Evolutionary conservation across 495 filamentous ascomycete genomes (phyloP), one percentile per base, ranked within the genome.

Genomic region (Xylaria cubensis): DNA sequence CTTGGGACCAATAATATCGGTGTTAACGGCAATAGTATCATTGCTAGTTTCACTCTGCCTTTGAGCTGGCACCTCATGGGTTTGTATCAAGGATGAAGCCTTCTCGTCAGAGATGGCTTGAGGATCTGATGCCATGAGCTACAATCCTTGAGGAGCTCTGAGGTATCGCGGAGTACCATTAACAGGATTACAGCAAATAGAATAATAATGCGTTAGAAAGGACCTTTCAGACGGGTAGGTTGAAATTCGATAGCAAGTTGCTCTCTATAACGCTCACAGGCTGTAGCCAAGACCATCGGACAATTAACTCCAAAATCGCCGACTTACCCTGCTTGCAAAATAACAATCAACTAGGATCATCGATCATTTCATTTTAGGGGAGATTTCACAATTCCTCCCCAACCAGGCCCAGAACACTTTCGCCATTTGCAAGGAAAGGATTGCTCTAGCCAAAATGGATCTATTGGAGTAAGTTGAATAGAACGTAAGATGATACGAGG

Each of bases 21-120:
- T 48, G 21, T 17, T 44, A 17, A 67, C 64, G 39, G 32, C 64
- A 34, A 67, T 51, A 12, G 64, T 67, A 12, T 65, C 64, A 44
- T 53, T 67, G 41, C 64, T 67, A 2, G 42, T 67, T 51, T 39
- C 64, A 24, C 44, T 51, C 46, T 50, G 64, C n/a, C 64, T 29
- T 53, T 67, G 26, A 19, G 26, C 26, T 39, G 13, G 12, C 2
- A 36, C 15, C 24, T 67, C 64, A 67, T 46, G 21, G 5, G 44
- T 6, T 19, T 53, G 64, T 17, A 67, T 26, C 17, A 53, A 24
- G 6, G 42, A 48, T 44, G 44, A 39, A 19, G 41, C 32, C 48
- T 53, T 67, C 64, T 67, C 64, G 29, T 53, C 44, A 67, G 64
- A 51, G 64, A 21, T 24, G 48, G n/a, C 26, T 53, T 29, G 64